These are phyloP conservation scores for Salvia sclarea DNA, from an alignment of 305 asterid genomes.

Conservation along the genomic window DNA sequence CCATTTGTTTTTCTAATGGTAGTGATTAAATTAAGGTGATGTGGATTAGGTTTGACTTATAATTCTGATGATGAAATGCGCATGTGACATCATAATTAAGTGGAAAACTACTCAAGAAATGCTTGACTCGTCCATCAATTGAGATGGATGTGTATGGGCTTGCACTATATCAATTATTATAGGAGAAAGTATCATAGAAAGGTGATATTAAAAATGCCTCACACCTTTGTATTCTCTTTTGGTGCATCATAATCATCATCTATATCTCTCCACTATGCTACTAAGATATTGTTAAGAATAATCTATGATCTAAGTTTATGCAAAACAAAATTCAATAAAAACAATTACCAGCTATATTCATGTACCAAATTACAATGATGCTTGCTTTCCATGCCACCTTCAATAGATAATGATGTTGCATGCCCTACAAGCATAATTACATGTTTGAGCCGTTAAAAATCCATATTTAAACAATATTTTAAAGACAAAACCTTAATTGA, in stretches of 20 bases:
- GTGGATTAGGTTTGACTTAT: conserved; percentile 47
- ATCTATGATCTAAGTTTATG: conserved; percentile 20
- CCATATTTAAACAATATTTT: background rate
- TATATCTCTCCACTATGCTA: conserved; percentile 32
- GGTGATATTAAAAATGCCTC: conserved; percentile 36
- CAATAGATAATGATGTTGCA: conserved; percentile 31
- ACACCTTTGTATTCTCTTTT: conserved; percentile 38
- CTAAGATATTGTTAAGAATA: conserved; percentile 18
- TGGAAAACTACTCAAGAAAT: conserved; percentile 31
- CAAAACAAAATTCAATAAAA: background rate
- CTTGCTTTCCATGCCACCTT: conserved; percentile 39
- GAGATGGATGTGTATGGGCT: conserved; percentile 33
- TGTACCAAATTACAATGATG: conserved; percentile 29
- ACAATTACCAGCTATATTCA: conserved; percentile 11
- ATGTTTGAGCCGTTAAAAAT: background rate
- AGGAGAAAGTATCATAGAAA: conserved; percentile 37
- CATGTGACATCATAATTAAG: conserved; percentile 62
- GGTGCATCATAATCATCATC: conserved; percentile 38
- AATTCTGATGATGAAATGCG: conserved; percentile 36
- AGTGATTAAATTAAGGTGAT: background rate
- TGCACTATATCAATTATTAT: conserved; percentile 36
- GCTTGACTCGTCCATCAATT: conserved; percentile 31
- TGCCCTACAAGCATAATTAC: conserved; percentile 42
- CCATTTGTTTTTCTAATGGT: background rate
- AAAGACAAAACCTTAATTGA: background rate